Base-by-base conservation (phyloP, 2,329 filamentous ascomycete genomes). In the Phoma sp. region DNA sequence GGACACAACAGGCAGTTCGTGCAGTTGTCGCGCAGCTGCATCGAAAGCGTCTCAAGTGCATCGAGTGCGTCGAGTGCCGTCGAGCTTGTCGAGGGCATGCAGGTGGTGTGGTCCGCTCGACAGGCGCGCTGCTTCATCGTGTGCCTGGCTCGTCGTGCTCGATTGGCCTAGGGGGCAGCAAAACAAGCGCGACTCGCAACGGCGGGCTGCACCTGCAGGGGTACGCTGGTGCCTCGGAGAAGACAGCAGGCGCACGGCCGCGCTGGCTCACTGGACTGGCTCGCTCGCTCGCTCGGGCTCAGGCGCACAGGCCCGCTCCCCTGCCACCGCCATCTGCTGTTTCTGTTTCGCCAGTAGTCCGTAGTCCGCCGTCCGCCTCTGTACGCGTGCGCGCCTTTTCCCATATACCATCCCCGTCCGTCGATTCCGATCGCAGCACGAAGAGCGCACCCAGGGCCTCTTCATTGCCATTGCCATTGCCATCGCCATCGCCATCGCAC, bases 351-450 rank as follows among this genome's bases (percentile, higher is more conserved):
- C 22, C 22, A 24, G 22, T 24, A 31, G 29, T 12, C 25, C 9
- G 25, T 8, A 29, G 27, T 9, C 27, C 27, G 31, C 7, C 12
- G 31, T 8, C 32, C 43, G 38, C 38, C 45, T 53, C 52, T 17
- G 39, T 51, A 66, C 63, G 62, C 64, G 65, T 58, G 55, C 64
- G 64, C 65, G 64, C 63, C 61, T 55, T 43, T 49, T 55, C 58
- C 56, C 61, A 61, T 65, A 58, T 62, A 60, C 63, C 68, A 64
- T 55, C 62, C 61, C 58, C 64, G 60, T 60, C 60, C 64, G 66
- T 67, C 68, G 63, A 61, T 62, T 51, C 46, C 52, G 52, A 55
- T 55, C 40, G 51, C 57, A 59, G 60, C 60, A 62, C 56, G 61
- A 59, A 62, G 61, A 62, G 57, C 63, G 61, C 60, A 49, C 53